Evolutionary conservation across 345 rosid species (phyloP).

Genomic region (Aquilaria malaccensis): DNA sequence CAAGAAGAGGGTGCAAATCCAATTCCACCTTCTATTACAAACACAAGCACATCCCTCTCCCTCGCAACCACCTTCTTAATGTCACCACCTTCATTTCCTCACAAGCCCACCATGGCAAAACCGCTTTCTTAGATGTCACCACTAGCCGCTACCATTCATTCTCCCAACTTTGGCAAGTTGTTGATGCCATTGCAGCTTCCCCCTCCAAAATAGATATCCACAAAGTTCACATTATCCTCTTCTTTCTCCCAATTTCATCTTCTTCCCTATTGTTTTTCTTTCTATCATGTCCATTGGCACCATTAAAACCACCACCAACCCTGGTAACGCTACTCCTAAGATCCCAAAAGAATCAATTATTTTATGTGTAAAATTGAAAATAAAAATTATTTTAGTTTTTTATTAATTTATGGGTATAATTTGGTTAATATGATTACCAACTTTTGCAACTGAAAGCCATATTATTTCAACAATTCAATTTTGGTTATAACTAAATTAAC

Average conservation of each 20-base stretch:
- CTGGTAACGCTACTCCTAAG: constrained; percentile 68
- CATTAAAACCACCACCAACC: constrained; percentile 72
- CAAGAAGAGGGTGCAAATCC: constrained; percentile 11
- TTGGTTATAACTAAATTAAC: too few relatives aligned
- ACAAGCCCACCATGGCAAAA: constrained; percentile 59
- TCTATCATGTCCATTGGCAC: constrained; percentile 95
- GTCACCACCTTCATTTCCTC: constrained; percentile 80
- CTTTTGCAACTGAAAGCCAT: too few relatives aligned
- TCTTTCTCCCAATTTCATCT: constrained; percentile 87
- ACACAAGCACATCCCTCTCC: constrained; percentile 49
- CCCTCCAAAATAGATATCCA: constrained; percentile 65
- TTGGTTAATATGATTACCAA: too few relatives aligned
- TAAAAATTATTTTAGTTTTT: too few relatives aligned
- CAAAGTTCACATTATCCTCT: constrained; percentile 72
- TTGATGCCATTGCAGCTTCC: constrained; percentile 52
- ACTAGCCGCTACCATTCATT: constrained; percentile 58
- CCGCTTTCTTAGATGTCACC: constrained; percentile 80
- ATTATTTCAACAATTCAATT: too few relatives aligned
- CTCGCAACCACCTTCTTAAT: constrained; percentile 47
- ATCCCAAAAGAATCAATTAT: constrained; percentile 41
- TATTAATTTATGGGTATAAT: too few relatives aligned
- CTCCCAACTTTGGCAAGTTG: constrained; percentile 63
- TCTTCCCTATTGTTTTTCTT: constrained; percentile 86
- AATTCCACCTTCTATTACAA: constrained; percentile 62
- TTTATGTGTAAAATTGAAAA: too few relatives aligned